Evolutionary conservation across 2,329 filamentous ascomycete species (phyloP).

Genomic region (Cadophora sp.): DNA sequence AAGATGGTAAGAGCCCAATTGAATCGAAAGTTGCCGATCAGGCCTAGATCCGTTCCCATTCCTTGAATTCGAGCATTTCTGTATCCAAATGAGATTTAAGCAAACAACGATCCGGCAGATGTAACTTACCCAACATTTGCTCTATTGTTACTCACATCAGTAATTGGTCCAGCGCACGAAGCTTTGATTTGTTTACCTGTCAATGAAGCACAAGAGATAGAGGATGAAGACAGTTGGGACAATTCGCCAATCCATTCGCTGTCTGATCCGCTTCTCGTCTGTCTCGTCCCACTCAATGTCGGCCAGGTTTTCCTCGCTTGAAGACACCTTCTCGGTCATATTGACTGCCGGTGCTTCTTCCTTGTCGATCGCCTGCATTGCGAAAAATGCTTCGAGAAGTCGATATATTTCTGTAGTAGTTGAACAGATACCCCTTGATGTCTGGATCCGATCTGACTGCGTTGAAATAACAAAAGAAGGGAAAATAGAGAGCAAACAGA

Average conservation of each 20-base stretch:
- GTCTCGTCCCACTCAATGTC: constrained; percentile 25
- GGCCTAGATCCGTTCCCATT: constrained; percentile 64
- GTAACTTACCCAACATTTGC: constrained; percentile 19
- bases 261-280: constrained; percentile 28
- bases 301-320: constrained; percentile 20
- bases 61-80: constrained; percentile 66
- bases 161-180: constrained; percentile 45
- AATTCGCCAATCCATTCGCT: constrained; percentile 27
- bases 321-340: constrained; percentile 21
- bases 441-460: background rate
- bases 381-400: background rate
- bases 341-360: background rate
- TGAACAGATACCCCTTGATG: background rate
- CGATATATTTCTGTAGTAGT: background rate
- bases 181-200: constrained; percentile 17
- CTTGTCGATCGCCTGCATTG: constrained; percentile 21
- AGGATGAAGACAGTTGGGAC: constrained; percentile 27
- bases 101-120: background rate
- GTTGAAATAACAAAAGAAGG: background rate
- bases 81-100: background rate
- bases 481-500: background rate
- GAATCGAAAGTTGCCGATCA: constrained; percentile 54
- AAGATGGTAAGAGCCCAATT: constrained; percentile 67
- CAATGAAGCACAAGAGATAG: constrained; percentile 33
- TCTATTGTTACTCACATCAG: background rate